Evolutionary conservation across 257 asterid species (phyloP).

Genomic region (Solanum pennellii): DNA sequence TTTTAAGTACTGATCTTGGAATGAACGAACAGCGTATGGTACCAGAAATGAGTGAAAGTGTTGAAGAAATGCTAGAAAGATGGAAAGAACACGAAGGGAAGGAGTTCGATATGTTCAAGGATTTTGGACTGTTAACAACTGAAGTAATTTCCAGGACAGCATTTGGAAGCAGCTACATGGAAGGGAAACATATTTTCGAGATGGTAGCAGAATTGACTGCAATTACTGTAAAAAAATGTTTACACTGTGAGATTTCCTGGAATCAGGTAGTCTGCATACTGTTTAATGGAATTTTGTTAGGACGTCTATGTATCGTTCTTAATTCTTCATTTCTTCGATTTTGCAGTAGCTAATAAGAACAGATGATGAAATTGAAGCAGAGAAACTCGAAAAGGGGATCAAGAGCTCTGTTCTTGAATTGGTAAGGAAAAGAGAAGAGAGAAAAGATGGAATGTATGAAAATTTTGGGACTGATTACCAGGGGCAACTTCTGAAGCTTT

Average conservation of each 20-base stretch:
- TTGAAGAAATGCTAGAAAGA: constrained; percentile 37
- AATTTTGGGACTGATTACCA: constrained; percentile 30
- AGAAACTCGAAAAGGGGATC: constrained; percentile 30
- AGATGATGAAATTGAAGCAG: constrained; percentile 48
- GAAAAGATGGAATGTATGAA: neutral
- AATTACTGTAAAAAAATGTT: constrained; percentile 27
- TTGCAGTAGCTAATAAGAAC: constrained; percentile 24
- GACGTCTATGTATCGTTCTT: neutral
- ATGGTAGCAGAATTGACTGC: constrained; percentile 36
- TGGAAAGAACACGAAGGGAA: constrained; percentile 39
- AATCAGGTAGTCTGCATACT: constrained; percentile 17
- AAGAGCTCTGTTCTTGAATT: constrained; percentile 37
- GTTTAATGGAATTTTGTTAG: neutral
- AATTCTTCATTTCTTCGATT: neutral
- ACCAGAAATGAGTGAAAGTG: constrained; percentile 41
- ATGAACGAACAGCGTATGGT: constrained; percentile 28
- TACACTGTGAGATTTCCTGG: constrained; percentile 35
- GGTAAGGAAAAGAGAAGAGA: constrained; percentile 23
- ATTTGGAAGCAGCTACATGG: constrained; percentile 57
- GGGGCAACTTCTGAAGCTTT: constrained; percentile 33
- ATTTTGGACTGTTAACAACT: constrained; percentile 42
- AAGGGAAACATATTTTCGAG: constrained; percentile 55
- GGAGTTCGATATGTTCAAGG: constrained; percentile 51
- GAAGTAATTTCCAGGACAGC: constrained; percentile 62
- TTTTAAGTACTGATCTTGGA: neutral